A percentile compares a stretch with the other conserved stretches of the same genome.
Evolutionary conservation across 768 basidiomycete species (phyloP).

Genomic region (Pulveroboletus sp.): DNA sequence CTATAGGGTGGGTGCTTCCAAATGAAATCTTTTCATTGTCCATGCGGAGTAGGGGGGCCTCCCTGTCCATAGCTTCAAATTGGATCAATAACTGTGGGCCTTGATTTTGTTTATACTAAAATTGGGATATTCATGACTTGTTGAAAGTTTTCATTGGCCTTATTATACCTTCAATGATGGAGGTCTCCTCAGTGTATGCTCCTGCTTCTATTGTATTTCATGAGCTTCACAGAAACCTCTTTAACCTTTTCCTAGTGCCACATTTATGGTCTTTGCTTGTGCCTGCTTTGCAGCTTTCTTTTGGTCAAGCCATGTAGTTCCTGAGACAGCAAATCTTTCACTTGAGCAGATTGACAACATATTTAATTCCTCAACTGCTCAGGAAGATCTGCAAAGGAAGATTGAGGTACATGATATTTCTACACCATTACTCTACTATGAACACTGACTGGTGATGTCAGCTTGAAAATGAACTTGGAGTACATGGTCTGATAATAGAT

Average conservation of each 20-base stretch:
- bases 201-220: background rate
- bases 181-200: slow-evolving; percentile 53
- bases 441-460: slow-evolving; percentile 19
- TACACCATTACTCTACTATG: background rate
- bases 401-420: slow-evolving; percentile 40
- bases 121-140: slow-evolving; percentile 3
- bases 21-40: slow-evolving; percentile 80
- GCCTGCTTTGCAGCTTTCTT: slow-evolving; percentile 65
- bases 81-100: slow-evolving; percentile 77
- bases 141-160: slow-evolving; percentile 68
- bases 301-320: slow-evolving; percentile 67
- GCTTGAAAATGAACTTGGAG: slow-evolving; percentile 57
- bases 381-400: slow-evolving; percentile 49
- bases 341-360: slow-evolving; percentile 73
- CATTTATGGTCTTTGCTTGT: slow-evolving; percentile 63
- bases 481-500: slow-evolving; percentile 42
- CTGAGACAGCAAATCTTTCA: slow-evolving; percentile 74
- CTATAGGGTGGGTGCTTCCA: slow-evolving; percentile 81
- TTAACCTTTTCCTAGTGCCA: slow-evolving; percentile 39
- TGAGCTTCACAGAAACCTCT: background rate
- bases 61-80: slow-evolving; percentile 79
- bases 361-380: slow-evolving; percentile 56
- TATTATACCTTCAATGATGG: slow-evolving; percentile 63
- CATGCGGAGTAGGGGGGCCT: slow-evolving; percentile 76
- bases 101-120: background rate